Percentiles rank a stretch among this genome's conserved stretches.
phyloP scores from a whole-genome alignment of 1,139 yeast genomes.

The Suhomyces bokatorum region DNA sequence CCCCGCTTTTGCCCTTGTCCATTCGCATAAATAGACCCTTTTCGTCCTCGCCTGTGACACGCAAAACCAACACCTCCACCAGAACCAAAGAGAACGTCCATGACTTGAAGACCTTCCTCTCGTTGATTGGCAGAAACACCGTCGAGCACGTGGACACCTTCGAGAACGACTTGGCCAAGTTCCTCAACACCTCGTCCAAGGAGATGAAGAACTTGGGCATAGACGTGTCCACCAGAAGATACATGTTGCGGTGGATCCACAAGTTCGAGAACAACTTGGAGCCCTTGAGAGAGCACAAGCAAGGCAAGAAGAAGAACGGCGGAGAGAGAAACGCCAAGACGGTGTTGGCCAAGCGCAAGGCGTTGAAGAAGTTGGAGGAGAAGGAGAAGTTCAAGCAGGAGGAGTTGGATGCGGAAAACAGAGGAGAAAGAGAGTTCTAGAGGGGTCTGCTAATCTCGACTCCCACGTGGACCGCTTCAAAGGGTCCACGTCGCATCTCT shows the following conservation, averaged over 20 bases:
- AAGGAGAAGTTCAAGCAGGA: slow-evolving; percentile 31
- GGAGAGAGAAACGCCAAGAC: slow-evolving; percentile 84
- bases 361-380: slow-evolving; percentile 54
- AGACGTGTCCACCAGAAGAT: slow-evolving; percentile 69
- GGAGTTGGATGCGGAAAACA: slow-evolving; percentile 23
- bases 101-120: slow-evolving; percentile 71
- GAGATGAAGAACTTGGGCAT: slow-evolving; percentile 78
- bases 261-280: slow-evolving; percentile 57
- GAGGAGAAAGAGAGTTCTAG: slow-evolving; percentile 24
- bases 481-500: neutral
- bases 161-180: slow-evolving; percentile 69
- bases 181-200: slow-evolving; percentile 56
- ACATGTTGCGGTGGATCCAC: slow-evolving; percentile 53
- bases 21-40: slow-evolving; percentile 11
- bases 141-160: slow-evolving; percentile 68
- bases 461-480: neutral
- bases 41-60: slow-evolving; percentile 21
- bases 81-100: slow-evolving; percentile 58
- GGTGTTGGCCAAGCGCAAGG: slow-evolving; percentile 65
- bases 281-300: slow-evolving; percentile 56
- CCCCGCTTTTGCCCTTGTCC: neutral
- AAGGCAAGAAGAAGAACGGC: slow-evolving; percentile 79
- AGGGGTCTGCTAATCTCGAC: neutral
- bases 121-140: slow-evolving; percentile 73
- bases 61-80: slow-evolving; percentile 40